phyloP scores from a whole-genome alignment of 2,329 filamentous ascomycete species.

The Neoscytalidium dimidiatum region DNA sequence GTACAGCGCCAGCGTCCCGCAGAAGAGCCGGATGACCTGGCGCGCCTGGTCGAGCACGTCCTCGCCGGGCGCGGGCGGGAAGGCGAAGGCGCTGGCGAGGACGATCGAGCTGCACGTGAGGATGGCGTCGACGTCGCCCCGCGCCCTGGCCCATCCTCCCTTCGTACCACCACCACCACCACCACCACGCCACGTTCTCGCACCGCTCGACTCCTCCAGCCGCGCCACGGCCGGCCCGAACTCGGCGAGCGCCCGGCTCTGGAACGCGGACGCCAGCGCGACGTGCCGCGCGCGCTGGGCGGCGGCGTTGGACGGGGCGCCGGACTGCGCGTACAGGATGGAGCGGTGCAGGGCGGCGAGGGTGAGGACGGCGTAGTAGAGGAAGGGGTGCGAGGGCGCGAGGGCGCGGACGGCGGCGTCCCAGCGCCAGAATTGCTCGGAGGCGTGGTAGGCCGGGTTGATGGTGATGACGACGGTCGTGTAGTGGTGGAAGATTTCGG shows the following conservation, averaged over 20 bases:
- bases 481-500: conserved; percentile 5
- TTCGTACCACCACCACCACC: background rate
- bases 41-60: background rate
- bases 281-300: background rate
- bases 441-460: background rate
- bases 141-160: background rate
- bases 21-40: background rate
- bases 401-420: background rate
- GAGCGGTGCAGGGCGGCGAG: conserved; percentile 7
- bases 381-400: conserved; percentile 2
- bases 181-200: no score
- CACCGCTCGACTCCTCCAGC: background rate
- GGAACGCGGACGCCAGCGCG: background rate
- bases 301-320: background rate
- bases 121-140: background rate
- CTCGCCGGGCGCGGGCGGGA: conserved; percentile 2
- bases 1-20: background rate
- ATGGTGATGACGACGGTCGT: background rate
- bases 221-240: background rate
- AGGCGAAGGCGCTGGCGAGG: background rate
- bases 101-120: background rate
- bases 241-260: background rate
- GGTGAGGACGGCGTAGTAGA: conserved; percentile 4
- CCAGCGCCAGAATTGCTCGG: conserved; percentile 1
- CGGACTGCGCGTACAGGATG: background rate